Conservation (phyloP, 2,329 filamentous ascomycete species). For the Neonectria ditissima region DNA sequence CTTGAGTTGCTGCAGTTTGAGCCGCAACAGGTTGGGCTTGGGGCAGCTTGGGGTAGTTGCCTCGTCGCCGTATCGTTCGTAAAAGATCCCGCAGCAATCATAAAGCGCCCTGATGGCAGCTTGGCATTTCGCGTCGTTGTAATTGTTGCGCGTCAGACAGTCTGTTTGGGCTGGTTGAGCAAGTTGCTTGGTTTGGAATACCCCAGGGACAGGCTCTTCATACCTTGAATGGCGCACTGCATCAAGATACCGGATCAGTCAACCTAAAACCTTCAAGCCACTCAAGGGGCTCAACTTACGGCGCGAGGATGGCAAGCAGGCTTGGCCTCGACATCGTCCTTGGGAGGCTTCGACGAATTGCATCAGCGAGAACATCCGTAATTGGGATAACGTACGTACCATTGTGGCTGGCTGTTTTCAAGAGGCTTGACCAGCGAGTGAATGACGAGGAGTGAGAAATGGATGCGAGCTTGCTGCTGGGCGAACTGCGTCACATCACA, state of each 20-base stretch:
- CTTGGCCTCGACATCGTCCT: slow-evolving; percentile 78
- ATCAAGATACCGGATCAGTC: slow-evolving; percentile 18
- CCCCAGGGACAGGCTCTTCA: neutral
- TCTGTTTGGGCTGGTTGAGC: slow-evolving; percentile 61
- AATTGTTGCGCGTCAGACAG: slow-evolving; percentile 86
- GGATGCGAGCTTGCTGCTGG: neutral
- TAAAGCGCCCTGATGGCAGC: slow-evolving; percentile 85
- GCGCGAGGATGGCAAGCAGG: slow-evolving; percentile 89
- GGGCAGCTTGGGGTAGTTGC: slow-evolving; percentile 87
- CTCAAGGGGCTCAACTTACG: slow-evolving; percentile 62
- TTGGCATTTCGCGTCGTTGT: slow-evolving; percentile 87
- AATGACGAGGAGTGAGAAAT: slow-evolving; percentile 12
- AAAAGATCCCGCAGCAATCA: slow-evolving; percentile 92
- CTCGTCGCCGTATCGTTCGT: slow-evolving; percentile 80
- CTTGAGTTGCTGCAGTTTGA: slow-evolving; percentile 83
- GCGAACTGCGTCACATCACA: neutral
- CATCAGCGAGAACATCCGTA: slow-evolving; percentile 15
- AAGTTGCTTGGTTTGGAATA: neutral
- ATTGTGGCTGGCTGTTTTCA: slow-evolving; percentile 10
- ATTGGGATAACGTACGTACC: slow-evolving; percentile 2
- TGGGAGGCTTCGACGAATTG: slow-evolving; percentile 52
- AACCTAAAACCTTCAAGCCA: neutral
- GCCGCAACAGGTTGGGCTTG: slow-evolving; percentile 78
- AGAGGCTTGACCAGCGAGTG: neutral
- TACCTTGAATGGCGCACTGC: slow-evolving; percentile 92